Conservation (phyloP, 352 stramenopile genomes). For the Pythium chondricola region DNA sequence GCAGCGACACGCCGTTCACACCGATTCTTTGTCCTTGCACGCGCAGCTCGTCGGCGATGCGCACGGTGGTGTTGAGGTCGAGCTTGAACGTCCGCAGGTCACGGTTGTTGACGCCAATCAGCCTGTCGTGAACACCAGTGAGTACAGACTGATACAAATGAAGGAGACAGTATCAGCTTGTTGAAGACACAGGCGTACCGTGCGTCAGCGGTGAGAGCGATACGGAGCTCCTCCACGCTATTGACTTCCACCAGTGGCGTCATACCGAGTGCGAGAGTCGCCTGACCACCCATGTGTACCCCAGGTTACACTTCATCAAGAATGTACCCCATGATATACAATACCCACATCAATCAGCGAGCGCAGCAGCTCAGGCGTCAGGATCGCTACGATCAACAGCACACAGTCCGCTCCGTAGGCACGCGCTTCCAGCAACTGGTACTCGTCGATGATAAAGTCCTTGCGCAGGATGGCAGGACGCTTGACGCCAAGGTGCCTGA, state of each 20-base stretch:
- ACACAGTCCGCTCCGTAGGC: slow-evolving; percentile 95
- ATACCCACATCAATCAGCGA: slow-evolving; percentile 52
- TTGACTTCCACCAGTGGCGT: slow-evolving; percentile 98
- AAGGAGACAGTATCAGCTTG: not conserved
- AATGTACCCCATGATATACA: not conserved
- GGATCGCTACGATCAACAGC: slow-evolving; percentile 95
- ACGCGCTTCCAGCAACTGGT: slow-evolving; percentile 93
- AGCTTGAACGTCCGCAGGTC: slow-evolving; percentile 98
- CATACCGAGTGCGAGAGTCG: slow-evolving; percentile 90
- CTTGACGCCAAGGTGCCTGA: slow-evolving; percentile 27
- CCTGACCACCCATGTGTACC: no score
- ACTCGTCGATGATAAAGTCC: slow-evolving; percentile 96
- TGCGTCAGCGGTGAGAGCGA: slow-evolving; percentile 89
- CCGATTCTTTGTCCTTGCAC: slow-evolving; percentile 63
- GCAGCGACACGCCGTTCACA: slow-evolving; percentile 76
- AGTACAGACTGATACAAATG: not conserved
- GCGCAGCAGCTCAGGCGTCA: slow-evolving; percentile 51
- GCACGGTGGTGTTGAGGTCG: slow-evolving; percentile 93
- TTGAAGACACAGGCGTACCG: slow-evolving; percentile 21
- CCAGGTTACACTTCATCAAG: not conserved
- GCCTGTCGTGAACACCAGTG: slow-evolving; percentile 25
- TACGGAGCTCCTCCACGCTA: slow-evolving; percentile 91
- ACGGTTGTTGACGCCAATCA: slow-evolving; percentile 99
- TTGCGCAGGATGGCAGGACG: slow-evolving; percentile 81
- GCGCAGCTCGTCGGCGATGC: slow-evolving; percentile 82